These are phyloP conservation scores for Amaranthus cruentus DNA, from an alignment of 148 eudicot genomes.

Conservation along the genomic window DNA sequence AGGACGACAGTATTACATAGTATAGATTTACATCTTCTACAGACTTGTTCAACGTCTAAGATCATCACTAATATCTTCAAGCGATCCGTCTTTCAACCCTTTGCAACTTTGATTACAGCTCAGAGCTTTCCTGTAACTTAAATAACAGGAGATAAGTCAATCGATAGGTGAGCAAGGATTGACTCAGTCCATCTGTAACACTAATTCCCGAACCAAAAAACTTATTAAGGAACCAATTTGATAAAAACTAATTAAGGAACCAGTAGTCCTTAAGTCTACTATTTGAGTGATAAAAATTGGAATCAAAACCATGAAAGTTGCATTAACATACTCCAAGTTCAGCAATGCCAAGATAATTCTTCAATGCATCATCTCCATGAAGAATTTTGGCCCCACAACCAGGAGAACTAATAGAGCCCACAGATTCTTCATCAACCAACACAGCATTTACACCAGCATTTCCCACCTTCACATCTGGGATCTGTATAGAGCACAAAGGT, in stretches of 20 bases:
- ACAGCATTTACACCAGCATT: conserved; percentile 64
- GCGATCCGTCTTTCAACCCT: background rate
- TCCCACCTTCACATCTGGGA: conserved; percentile 73
- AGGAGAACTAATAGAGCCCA: conserved; percentile 39
- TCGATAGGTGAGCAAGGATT: background rate
- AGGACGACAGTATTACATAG: background rate
- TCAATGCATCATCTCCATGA: conserved; percentile 63
- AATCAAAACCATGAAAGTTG: background rate
- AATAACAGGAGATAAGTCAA: background rate
- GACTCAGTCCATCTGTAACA: background rate
- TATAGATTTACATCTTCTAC: background rate
- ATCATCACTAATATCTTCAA: background rate
- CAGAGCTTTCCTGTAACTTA: conserved; percentile 18
- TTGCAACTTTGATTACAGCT: conserved; percentile 3
- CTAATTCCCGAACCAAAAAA: background rate
- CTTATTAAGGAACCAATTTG: background rate
- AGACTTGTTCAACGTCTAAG: background rate
- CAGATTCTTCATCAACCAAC: conserved; percentile 75
- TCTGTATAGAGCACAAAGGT: conserved; percentile 33
- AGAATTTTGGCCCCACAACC: conserved; percentile 80
- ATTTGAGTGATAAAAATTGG: background rate
- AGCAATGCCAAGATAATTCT: conserved; percentile 40
- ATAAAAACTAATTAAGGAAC: background rate
- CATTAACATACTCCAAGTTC: conserved; percentile 21
- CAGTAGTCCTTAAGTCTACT: background rate